Percentiles rank a stretch among this genome's conserved stretches.
These are phyloP conservation scores for Sanghuangporus sanghuang DNA, from an alignment of 1,284 basidiomycete species.

Conservation along the genomic window DNA sequence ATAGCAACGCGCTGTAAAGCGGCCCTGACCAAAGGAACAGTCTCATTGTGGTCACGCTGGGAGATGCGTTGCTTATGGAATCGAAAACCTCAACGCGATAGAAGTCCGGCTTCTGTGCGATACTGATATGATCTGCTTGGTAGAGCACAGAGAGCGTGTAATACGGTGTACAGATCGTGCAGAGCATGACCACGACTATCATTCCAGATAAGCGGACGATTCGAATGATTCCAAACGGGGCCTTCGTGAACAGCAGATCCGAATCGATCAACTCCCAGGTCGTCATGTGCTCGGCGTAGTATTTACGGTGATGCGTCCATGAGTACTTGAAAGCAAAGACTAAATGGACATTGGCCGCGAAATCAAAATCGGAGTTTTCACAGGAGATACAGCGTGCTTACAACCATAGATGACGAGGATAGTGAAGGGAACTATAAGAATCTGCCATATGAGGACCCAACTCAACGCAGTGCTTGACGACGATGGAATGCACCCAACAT, in stretches of 20 bases:
- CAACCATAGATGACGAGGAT: background rate
- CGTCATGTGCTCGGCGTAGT: background rate
- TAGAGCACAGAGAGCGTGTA: background rate
- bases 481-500: conserved; percentile 60
- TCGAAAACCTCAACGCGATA: conserved; percentile 5
- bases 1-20: conserved; percentile 7
- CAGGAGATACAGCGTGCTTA: background rate
- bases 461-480: conserved; percentile 48
- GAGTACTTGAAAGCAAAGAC: conserved; percentile 5
- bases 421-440: conserved; percentile 46
- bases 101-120: background rate
- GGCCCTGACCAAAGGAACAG: conserved; percentile 10
- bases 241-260: background rate
- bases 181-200: conserved; percentile 1
- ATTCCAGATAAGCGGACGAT: background rate
- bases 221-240: background rate
- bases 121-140: background rate
- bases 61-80: background rate
- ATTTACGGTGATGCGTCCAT: background rate
- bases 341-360: background rate
- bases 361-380: background rate
- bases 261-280: conserved; percentile 1
- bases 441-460: conserved; percentile 46
- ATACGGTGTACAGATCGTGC: background rate
- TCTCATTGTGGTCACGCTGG: background rate